Conservation (phyloP, 2,329 filamentous ascomycete genomes). For the Pochonia chlamydosporia region DNA sequence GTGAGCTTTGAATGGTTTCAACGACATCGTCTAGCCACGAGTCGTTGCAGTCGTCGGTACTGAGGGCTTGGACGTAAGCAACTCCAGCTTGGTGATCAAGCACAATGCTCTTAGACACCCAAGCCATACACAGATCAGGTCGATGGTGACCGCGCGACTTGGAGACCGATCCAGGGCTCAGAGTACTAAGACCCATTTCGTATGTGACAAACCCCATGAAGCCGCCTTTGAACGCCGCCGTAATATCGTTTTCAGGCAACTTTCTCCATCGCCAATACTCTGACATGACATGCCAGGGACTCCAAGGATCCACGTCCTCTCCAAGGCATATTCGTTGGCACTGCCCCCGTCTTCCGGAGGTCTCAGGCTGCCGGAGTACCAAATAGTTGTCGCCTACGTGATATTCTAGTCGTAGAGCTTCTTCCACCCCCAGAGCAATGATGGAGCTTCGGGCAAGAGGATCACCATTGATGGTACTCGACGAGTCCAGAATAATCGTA, state of each 20-base stretch:
- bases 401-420: slow-evolving; percentile 53
- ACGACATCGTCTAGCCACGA: slow-evolving; percentile 25
- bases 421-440: slow-evolving; percentile 58
- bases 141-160: slow-evolving; percentile 31
- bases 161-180: slow-evolving; percentile 23
- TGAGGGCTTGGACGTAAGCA: slow-evolving; percentile 54
- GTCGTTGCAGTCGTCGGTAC: slow-evolving; percentile 18
- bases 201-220: slow-evolving; percentile 83
- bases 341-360: slow-evolving; percentile 12
- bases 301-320: slow-evolving; percentile 20
- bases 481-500: slow-evolving; percentile 54
- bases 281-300: slow-evolving; percentile 47
- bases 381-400: slow-evolving; percentile 40
- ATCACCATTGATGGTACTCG: slow-evolving; percentile 42
- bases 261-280: slow-evolving; percentile 32
- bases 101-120: slow-evolving; percentile 72
- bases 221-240: slow-evolving; percentile 67
- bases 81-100: slow-evolving; percentile 62
- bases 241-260: slow-evolving; percentile 12
- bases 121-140: slow-evolving; percentile 70
- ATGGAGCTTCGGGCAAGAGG: slow-evolving; percentile 59
- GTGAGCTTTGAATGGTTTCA: slow-evolving; percentile 25
- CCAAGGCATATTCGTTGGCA: slow-evolving; percentile 21
- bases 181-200: slow-evolving; percentile 61
- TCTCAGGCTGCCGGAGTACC: slow-evolving; percentile 20